These are phyloP conservation scores for Suillus cothurnatus DNA, from an alignment of 768 basidiomycete genomes.

Conservation along the genomic window DNA sequence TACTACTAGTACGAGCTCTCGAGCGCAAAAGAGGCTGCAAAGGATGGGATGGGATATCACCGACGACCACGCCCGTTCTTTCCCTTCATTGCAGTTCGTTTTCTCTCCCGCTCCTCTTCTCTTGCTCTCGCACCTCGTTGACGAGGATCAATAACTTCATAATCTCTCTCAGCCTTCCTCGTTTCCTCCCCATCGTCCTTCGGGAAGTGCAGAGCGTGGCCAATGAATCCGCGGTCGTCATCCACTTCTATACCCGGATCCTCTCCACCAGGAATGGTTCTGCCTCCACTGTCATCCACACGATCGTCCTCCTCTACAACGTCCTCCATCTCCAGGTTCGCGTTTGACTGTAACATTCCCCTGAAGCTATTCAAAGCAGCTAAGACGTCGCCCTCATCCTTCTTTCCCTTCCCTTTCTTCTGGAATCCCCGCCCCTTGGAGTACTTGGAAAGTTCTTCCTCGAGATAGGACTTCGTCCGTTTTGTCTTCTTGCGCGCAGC, in stretches of 20 bases:
- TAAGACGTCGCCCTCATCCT: conserved; percentile 74
- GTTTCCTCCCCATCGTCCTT: conserved; percentile 80
- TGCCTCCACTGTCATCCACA: conserved; percentile 15
- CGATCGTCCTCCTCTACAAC: conserved; percentile 20
- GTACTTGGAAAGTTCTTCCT: conserved; percentile 84
- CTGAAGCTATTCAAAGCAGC: conserved; percentile 72
- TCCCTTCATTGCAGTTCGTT: conserved; percentile 33
- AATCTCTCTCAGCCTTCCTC: conserved; percentile 78
- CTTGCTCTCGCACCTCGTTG: conserved; percentile 70
- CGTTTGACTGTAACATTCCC: conserved; percentile 59
- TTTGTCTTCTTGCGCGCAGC: conserved; percentile 56
- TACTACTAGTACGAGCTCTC: background rate
- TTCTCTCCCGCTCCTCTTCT: conserved; percentile 78
- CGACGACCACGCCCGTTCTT: conserved; percentile 26
- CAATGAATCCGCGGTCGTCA: conserved; percentile 73
- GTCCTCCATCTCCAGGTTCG: conserved; percentile 29
- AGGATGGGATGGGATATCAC: conserved; percentile 7
- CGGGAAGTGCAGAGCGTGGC: conserved; percentile 72
- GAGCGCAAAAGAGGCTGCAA: background rate
- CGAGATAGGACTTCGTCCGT: conserved; percentile 67
- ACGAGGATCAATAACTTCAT: conserved; percentile 88
- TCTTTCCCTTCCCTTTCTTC: conserved; percentile 57
- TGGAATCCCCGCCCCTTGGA: conserved; percentile 62
- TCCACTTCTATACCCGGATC: conserved; percentile 74
- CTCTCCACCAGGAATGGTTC: conserved; percentile 33